phyloP scores from a whole-genome alignment of 129 eudicot genomes.

The Lactuca saligna region DNA sequence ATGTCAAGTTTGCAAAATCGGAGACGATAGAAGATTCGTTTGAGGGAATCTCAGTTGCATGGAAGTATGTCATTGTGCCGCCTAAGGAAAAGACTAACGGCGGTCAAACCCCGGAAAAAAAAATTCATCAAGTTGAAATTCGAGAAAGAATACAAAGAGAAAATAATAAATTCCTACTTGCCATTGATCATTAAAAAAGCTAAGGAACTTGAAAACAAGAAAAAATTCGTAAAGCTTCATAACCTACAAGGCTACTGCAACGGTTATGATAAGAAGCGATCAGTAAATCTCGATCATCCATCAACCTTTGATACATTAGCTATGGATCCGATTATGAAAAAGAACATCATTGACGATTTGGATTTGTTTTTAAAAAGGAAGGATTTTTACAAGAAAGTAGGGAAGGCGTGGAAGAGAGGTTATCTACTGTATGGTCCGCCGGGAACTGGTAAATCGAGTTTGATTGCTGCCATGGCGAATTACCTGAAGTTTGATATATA shows the following conservation, averaged over 20 bases:
- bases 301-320: constrained; percentile 66
- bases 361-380: constrained; percentile 52
- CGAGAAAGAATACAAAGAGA: not conserved
- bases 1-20: constrained; percentile 15
- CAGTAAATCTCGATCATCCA: constrained; percentile 64
- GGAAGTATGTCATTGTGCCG: constrained; percentile 41
- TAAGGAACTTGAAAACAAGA: constrained; percentile 35
- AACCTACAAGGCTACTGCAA: constrained; percentile 38
- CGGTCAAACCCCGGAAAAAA: constrained; percentile 31
- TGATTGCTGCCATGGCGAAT: constrained; percentile 73
- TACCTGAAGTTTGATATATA: constrained; percentile 57
- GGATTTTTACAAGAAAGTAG: constrained; percentile 55
- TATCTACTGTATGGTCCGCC: constrained; percentile 69
- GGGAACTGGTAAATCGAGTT: constrained; percentile 61
- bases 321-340: constrained; percentile 53
- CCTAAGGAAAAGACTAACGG: not conserved
- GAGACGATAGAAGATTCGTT: constrained; percentile 9
- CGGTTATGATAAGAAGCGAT: constrained; percentile 16
- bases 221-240: constrained; percentile 43
- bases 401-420: constrained; percentile 83
- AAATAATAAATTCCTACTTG: constrained; percentile 41
- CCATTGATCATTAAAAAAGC: constrained; percentile 39
- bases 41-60: constrained; percentile 28
- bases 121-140: constrained; percentile 50
- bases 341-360: constrained; percentile 49